A percentile compares a stretch with the other conserved stretches of the same genome.
Conservation (phyloP, 805 yeast genomes). For the Nakazawaea wickerhamii region DNA sequence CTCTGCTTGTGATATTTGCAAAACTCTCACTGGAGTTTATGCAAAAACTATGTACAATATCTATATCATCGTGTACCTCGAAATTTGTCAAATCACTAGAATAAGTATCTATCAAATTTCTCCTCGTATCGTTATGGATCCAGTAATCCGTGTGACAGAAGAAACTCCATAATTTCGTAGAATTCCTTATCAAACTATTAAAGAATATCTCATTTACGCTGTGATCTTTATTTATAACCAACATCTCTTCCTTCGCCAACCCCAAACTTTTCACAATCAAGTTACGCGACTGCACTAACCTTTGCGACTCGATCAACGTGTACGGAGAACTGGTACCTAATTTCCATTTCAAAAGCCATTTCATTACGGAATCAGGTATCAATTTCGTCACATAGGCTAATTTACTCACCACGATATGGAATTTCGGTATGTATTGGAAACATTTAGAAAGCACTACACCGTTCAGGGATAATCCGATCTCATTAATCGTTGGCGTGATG, state of each 20-base stretch:
- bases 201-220: neutral
- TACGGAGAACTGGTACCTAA: neutral
- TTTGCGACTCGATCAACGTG: neutral
- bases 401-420: constrained; percentile 16
- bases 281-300: constrained; percentile 1
- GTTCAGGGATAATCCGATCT: constrained; percentile 40
- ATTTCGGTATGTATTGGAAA: constrained; percentile 4
- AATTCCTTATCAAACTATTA: neutral
- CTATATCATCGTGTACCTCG: constrained; percentile 4
- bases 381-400: constrained; percentile 3
- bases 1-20: constrained; percentile 5
- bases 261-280: constrained; percentile 4
- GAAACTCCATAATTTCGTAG: constrained; percentile 1
- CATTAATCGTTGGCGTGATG: constrained; percentile 64
- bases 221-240: neutral
- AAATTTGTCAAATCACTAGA: neutral
- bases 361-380: constrained; percentile 1
- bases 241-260: constrained; percentile 12
- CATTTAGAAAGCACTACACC: constrained; percentile 4
- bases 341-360: neutral
- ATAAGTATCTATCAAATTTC: neutral
- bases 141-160: constrained; percentile 12
- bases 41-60: constrained; percentile 7
- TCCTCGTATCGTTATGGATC: constrained; percentile 7
- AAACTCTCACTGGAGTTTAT: constrained; percentile 4